Base-by-base conservation (phyloP, 148 eudicot species). In the Salicornia ramosissima region DNA sequence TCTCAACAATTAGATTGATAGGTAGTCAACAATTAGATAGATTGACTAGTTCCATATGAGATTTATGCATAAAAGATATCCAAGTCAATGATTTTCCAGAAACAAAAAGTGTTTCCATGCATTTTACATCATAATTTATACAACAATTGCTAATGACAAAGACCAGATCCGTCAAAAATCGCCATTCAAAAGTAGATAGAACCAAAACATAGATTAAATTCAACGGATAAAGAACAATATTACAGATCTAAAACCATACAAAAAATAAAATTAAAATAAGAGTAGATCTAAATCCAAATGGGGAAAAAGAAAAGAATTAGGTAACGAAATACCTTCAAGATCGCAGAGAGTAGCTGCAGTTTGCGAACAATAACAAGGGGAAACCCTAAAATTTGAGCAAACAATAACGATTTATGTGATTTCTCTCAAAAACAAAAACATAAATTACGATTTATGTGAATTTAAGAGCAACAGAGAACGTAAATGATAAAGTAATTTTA, bases 321-420 rank as follows among this genome's bases (percentile, higher is more conserved):
- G 40, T 21, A 42, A 12, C 5, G 19, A 69, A n/a, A 9, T n/a
- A 57, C 52, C 72, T 43, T 28, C 4, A 10, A 26, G 18, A 13
- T 40, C 43, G 50, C 43, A 25, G 42, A 69, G 1, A 30, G 9
- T 1, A 1, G 19, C 25, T 7, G 10, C 3, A 57, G 12, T 30
- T 61, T 26, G 14, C 10, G 28, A 26, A 56, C 2, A 24, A 40
- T 26, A 25, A 28, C 14, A 14, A 43, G 28, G 49, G 25, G 40
- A 69, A 57, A 69, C 63, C 63, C 64, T 55, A 69, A 6, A 68
- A 19, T 13, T 34, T 28, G 26, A 42, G 10, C 8, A 8, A 26
- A 69, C 2, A 12, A 49, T 8, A 24, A 34, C 46, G 31, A 65
- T 24, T 31, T 28, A 26, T 57, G 16, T 51, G 9, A 6, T 24